Evolutionary conservation across 805 yeast genomes (phyloP).

Genomic region (Saccharomycopsis fodiens): DNA sequence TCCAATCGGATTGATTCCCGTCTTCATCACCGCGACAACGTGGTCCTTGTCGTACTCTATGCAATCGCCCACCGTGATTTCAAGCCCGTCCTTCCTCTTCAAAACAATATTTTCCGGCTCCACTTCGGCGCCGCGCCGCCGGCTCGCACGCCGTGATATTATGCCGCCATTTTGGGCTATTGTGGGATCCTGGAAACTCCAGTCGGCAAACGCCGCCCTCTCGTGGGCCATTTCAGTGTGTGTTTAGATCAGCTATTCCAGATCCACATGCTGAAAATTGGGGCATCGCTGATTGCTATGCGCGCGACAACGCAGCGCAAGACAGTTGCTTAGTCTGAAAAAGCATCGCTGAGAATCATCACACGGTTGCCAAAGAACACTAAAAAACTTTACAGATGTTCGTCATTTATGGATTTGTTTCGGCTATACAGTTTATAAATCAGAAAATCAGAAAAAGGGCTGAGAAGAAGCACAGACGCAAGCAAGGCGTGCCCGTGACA

Average conservation of each 20-base stretch:
- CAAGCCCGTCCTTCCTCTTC: conserved; percentile 2
- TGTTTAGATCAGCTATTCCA: too few species aligned
- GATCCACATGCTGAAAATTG: not conserved
- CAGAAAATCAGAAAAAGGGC: not conserved
- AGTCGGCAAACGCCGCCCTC: conserved; percentile 7
- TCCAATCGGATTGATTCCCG: conserved; percentile 1
- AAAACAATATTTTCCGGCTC: not conserved
- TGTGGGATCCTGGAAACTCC: conserved; percentile 12
- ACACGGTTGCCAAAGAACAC: not conserved
- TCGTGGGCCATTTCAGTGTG: conserved; percentile 10
- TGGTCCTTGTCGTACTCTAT: conserved; percentile 4
- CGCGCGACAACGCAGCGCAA: not conserved
- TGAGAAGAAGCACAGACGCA: too few species aligned
- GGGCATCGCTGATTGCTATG: not conserved
- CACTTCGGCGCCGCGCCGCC: not conserved
- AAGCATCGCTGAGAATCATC: too few species aligned
- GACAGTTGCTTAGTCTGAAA: too few species aligned
- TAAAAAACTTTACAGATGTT: not conserved
- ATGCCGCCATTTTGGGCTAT: conserved; percentile 5
- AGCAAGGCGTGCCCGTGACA: too few species aligned
- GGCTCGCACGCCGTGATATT: not conserved
- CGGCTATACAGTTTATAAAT: not conserved
- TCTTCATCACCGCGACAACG: not conserved
- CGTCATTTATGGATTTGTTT: not conserved
- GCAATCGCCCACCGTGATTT: conserved; percentile 15